Evolutionary conservation across 345 rosid genomes (phyloP).

Genomic region (Conringia planisiliqua): DNA sequence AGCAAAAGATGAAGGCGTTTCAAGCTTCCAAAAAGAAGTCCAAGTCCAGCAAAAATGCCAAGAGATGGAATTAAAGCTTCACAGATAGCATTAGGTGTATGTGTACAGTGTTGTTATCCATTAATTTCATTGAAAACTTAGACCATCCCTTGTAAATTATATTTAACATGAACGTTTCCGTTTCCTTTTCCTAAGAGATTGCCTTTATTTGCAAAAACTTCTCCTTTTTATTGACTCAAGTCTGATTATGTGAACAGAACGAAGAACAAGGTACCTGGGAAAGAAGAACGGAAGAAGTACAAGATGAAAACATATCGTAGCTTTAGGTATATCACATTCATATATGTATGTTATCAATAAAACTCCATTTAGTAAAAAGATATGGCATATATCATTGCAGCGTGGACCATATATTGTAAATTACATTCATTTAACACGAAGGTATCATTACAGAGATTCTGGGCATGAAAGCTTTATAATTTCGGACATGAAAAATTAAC

Average conservation of each 20-base stretch:
- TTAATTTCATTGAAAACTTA: background rate
- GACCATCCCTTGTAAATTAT: background rate
- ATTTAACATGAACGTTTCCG: background rate
- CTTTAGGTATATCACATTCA: background rate
- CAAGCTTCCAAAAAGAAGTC: slow-evolving; percentile 80
- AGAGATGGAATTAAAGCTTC: slow-evolving; percentile 61
- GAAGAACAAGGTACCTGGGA: too few relatives aligned
- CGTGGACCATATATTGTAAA: slow-evolving; percentile 4
- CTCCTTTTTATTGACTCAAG: too few relatives aligned
- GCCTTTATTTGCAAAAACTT: too few relatives aligned
- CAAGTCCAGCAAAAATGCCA: slow-evolving; percentile 71
- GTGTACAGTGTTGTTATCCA: background rate
- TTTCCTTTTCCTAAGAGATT: too few relatives aligned
- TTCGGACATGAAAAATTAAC: background rate
- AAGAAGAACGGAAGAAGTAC: too few relatives aligned
- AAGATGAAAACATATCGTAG: background rate
- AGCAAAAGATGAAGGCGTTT: slow-evolving; percentile 80
- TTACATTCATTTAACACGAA: background rate
- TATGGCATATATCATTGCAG: background rate
- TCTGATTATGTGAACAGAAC: too few relatives aligned
- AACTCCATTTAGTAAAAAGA: background rate
- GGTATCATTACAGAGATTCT: background rate
- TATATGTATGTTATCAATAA: background rate
- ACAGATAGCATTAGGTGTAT: background rate
- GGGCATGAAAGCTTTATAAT: background rate